Conservation (phyloP, 2,329 filamentous ascomycete genomes). For the Aspergillus terreus region DNA sequence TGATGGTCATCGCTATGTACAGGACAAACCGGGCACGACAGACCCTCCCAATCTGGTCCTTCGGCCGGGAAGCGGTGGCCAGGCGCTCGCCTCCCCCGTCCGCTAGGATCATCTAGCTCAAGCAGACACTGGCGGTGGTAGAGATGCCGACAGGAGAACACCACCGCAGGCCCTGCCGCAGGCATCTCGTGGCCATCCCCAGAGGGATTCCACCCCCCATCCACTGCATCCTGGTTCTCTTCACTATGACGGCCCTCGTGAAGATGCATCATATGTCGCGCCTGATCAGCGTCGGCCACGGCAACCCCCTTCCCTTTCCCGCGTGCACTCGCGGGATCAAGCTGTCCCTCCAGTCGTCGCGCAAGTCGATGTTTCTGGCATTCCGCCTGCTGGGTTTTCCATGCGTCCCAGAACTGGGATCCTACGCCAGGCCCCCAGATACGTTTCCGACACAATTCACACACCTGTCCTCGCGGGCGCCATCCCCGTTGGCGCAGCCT, state of each 20-base stretch:
- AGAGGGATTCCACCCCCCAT: neutral
- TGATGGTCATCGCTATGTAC: constrained; percentile 31
- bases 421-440: constrained; percentile 88
- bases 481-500: constrained; percentile 78
- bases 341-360: constrained; percentile 25
- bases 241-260: constrained; percentile 7
- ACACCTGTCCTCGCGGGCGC: constrained; percentile 80
- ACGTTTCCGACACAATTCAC: constrained; percentile 77
- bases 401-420: constrained; percentile 72
- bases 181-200: constrained; percentile 9
- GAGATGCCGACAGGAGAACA: constrained; percentile 48
- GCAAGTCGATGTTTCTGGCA: constrained; percentile 27
- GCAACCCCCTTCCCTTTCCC: constrained; percentile 40
- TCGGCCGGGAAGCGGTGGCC: constrained; percentile 15
- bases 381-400: constrained; percentile 59
- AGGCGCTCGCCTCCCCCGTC: constrained; percentile 3
- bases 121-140: constrained; percentile 46
- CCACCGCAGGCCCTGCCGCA: constrained; percentile 31
- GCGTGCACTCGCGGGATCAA: constrained; percentile 25
- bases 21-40: constrained; percentile 28
- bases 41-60: constrained; percentile 24
- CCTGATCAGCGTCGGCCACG: constrained; percentile 16
- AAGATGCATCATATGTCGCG: constrained; percentile 5
- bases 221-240: constrained; percentile 6
- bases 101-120: constrained; percentile 18